Evolutionary conservation across 805 yeast species (phyloP).

Genomic region (Suhomyces sp.): DNA sequence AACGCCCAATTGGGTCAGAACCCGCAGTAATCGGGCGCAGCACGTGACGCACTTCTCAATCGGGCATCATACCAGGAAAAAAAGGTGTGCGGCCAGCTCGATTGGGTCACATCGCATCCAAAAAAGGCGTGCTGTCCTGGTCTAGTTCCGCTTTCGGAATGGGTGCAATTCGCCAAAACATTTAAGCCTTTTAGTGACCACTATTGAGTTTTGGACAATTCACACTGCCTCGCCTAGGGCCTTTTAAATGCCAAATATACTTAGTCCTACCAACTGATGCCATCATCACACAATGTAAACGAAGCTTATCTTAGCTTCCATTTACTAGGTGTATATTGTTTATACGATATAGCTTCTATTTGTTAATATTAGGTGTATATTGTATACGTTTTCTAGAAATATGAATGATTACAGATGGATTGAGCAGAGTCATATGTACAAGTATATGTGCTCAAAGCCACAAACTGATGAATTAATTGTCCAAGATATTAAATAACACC

Average conservation of each 20-base stretch:
- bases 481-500: conserved; percentile 30
- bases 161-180: conserved; percentile 1
- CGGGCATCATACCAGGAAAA: not conserved
- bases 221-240: not conserved
- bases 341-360: too few species aligned
- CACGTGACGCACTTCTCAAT: not conserved
- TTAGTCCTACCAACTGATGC: not conserved
- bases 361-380: not conserved
- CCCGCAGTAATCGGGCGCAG: not conserved
- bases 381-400: not conserved
- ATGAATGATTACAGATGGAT: not conserved
- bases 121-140: not conserved
- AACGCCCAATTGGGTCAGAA: not conserved
- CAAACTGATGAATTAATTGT: conserved; percentile 8
- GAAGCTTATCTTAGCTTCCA: too few species aligned
- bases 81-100: not conserved
- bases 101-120: not conserved
- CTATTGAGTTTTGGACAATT: not conserved
- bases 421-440: not conserved
- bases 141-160: not conserved
- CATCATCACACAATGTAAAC: too few species aligned
- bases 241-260: not conserved
- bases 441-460: not conserved
- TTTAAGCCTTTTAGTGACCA: not conserved
- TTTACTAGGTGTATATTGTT: too few species aligned